Evolutionary conservation across 805 yeast genomes (phyloP), one percentile per base, ranked within the genome.

Genomic region (Wickerhamomyces chambardii): DNA sequence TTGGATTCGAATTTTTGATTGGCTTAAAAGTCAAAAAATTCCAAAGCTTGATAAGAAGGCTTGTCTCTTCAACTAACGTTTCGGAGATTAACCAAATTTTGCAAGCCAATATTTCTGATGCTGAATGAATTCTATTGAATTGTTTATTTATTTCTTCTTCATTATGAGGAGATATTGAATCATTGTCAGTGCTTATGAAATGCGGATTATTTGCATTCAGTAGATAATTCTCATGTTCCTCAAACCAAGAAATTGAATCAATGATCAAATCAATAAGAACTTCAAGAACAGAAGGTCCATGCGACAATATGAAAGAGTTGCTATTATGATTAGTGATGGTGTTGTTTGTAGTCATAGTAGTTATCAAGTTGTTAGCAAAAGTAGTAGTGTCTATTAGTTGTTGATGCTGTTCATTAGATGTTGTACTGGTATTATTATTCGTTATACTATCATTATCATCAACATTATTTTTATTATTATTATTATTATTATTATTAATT

Each of bases 31-130:
- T 83, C 32, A 92, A 66, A 25, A 89, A 67, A 9, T 74, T 59
- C 97, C 98, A 92, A 31, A 92, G 61, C 47, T 73, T 75, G 34
- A 73, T 69, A 46, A 92, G 58, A 33, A 83, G 68, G 6, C 61
- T 58, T 4, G 74, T 65, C 36, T 78, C 75, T 47, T 84, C 90
- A 68, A 90, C 82, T 34, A 92, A 74, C 1, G 94, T 76, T 51
- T 92, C 96, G 3, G 92, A 81, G 25, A 92, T 66, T 3, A 92
- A 75, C 96, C 97, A 87, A 15, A 85, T 86, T 52, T 90, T 95
- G 14, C 86, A 80, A 15, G 89, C 75, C 33, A 92, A 67, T 15
- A 92, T 82, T 51, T 90, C 97, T 0, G 96, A 82, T 2, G 94
- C 84, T 36, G 75, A 60, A 40, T 73, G 77, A 4, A 80, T 69